phyloP scores from a whole-genome alignment of 2,329 filamentous ascomycete genomes.

The Colletotrichum tamarilloi region DNA sequence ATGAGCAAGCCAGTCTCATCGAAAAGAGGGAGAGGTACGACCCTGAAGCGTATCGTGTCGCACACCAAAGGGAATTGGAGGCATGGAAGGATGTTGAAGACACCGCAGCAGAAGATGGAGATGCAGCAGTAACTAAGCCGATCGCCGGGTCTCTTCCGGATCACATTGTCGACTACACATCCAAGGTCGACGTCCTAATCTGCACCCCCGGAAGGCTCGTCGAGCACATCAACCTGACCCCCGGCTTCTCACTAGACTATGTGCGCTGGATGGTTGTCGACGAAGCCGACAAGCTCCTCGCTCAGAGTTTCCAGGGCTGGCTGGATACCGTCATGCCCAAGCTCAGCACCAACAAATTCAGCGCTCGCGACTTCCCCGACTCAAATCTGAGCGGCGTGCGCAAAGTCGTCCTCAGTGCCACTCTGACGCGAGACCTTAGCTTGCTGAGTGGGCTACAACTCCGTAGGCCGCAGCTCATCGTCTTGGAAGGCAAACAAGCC shows the following conservation, averaged over 20 bases:
- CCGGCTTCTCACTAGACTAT: conserved; percentile 81
- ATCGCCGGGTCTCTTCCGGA: conserved; percentile 56
- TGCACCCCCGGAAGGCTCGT: conserved; percentile 93
- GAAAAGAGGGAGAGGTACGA: conserved; percentile 69
- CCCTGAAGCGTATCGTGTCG: conserved; percentile 64
- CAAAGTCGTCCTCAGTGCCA: conserved; percentile 91
- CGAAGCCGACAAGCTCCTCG: conserved; percentile 91
- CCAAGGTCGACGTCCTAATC: conserved; percentile 87
- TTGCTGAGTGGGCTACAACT: conserved; percentile 81
- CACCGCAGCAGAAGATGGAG: conserved; percentile 51
- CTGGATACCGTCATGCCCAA: conserved; percentile 76
- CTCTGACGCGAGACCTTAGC: conserved; percentile 88
- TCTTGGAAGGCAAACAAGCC: conserved; percentile 69
- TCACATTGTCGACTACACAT: conserved; percentile 73
- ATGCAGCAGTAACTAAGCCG: conserved; percentile 45
- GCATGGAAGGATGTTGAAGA: conserved; percentile 57
- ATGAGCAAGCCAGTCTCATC: conserved; percentile 65
- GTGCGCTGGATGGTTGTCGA: conserved; percentile 92
- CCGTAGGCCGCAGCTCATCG: conserved; percentile 78
- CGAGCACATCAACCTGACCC: conserved; percentile 87
- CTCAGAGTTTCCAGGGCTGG: conserved; percentile 95
- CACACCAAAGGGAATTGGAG: conserved; percentile 52
- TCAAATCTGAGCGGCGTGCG: conserved; percentile 68
- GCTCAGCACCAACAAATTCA: conserved; percentile 61
- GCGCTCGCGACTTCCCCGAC: conserved; percentile 64